Percentiles rank a stretch among this genome's conserved stretches.
Conservation (phyloP, 1,284 basidiomycete genomes). For the Irpex sp. region DNA sequence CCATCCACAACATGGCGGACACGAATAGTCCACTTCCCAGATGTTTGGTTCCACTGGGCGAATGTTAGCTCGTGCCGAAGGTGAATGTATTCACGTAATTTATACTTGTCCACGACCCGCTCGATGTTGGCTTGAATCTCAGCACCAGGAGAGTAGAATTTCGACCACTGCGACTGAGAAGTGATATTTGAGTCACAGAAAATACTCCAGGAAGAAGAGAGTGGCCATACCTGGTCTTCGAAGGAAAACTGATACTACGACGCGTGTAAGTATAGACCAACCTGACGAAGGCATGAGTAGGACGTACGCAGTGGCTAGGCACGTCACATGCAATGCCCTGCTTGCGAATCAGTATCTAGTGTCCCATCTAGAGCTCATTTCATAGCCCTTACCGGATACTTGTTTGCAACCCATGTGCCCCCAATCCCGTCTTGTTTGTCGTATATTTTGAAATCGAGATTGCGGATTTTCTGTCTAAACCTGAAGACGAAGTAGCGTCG, state of each 20-base stretch:
- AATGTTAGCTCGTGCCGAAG: slow-evolving; percentile 46
- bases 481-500: slow-evolving; percentile 22
- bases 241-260: slow-evolving; percentile 1
- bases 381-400: slow-evolving; percentile 24
- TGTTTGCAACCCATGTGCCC: slow-evolving; percentile 47
- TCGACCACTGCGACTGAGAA: slow-evolving; percentile 47
- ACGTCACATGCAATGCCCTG: slow-evolving; percentile 48
- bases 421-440: slow-evolving; percentile 55
- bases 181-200: background rate
- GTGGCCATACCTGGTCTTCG: background rate
- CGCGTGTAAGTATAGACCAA: background rate
- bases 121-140: slow-evolving; percentile 53
- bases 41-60: slow-evolving; percentile 43
- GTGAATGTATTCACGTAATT: slow-evolving; percentile 45
- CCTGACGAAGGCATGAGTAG: background rate
- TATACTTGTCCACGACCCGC: slow-evolving; percentile 50
- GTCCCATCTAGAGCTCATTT: background rate
- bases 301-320: slow-evolving; percentile 1
- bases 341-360: background rate
- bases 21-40: slow-evolving; percentile 49
- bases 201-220: background rate
- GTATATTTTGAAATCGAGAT: slow-evolving; percentile 50
- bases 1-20: slow-evolving; percentile 26
- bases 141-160: slow-evolving; percentile 50
- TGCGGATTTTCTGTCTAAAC: slow-evolving; percentile 47